These are phyloP conservation scores for Leucogyrophana mollusca DNA, from an alignment of 768 basidiomycete genomes.

Conservation along the genomic window DNA sequence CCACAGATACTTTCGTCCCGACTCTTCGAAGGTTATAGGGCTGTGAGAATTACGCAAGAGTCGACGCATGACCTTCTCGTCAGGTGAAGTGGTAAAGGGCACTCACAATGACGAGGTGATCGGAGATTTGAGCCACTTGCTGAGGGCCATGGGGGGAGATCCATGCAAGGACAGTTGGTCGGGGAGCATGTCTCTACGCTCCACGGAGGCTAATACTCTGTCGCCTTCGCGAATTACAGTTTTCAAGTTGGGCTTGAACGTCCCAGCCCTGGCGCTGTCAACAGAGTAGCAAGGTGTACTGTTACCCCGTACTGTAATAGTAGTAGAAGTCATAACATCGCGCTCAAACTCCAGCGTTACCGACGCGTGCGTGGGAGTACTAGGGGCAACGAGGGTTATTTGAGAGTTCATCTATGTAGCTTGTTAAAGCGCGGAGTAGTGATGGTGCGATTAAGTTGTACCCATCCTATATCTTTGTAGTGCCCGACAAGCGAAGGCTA, in stretches of 20 bases:
- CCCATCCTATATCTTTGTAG: too few species aligned
- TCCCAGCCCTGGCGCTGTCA: not conserved
- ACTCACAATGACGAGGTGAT: not conserved
- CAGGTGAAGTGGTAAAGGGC: not conserved
- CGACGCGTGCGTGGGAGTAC: not conserved
- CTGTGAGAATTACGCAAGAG: too few species aligned
- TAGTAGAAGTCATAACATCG: slow-evolving; percentile 1
- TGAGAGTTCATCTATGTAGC: not conserved
- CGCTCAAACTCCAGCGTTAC: slow-evolving; percentile 3
- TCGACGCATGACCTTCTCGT: not conserved
- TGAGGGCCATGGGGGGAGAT: not conserved
- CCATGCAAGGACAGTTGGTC: slow-evolving; percentile 1
- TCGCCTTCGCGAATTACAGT: slow-evolving; percentile 1
- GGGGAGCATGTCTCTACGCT: slow-evolving; percentile 2
- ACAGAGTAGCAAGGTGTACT: not conserved
- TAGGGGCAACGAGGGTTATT: not conserved
- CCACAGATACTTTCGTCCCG: slow-evolving; percentile 1
- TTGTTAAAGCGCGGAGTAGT: not conserved
- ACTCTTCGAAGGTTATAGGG: slow-evolving; percentile 1
- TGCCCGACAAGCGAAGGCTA: too few species aligned
- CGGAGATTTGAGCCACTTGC: slow-evolving; percentile 3
- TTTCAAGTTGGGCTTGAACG: not conserved
- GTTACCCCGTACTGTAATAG: slow-evolving; percentile 1
- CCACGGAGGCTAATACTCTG: slow-evolving; percentile 1
- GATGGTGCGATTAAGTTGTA: too few species aligned